Evolutionary conservation across 2,329 filamentous ascomycete species (phyloP).

Genomic region (Podosphaera leucotricha): DNA sequence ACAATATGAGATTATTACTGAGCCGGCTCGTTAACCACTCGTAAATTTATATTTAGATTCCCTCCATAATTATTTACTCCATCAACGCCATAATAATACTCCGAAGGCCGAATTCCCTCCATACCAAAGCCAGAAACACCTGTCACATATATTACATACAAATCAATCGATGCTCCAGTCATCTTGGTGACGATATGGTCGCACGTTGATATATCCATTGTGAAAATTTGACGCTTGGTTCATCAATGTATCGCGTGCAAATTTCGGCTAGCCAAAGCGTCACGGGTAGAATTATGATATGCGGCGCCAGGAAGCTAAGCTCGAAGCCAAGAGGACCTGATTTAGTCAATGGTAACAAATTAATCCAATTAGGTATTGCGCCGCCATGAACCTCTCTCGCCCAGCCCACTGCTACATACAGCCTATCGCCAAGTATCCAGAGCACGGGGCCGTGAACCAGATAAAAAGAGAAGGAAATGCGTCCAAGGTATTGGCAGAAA

Average conservation of each 20-base stretch:
- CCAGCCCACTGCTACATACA: slow-evolving; percentile 39
- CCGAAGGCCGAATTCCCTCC: background rate
- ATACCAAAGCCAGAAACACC: background rate
- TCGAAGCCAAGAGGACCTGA: slow-evolving; percentile 36
- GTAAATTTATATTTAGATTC: background rate
- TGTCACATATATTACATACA: background rate
- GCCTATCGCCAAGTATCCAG: slow-evolving; percentile 32
- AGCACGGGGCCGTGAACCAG: slow-evolving; percentile 39
- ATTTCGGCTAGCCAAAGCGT: slow-evolving; percentile 35
- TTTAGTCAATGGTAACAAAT: slow-evolving; percentile 29
- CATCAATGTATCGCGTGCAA: slow-evolving; percentile 30
- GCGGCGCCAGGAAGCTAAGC: slow-evolving; percentile 31
- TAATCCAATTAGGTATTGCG: slow-evolving; percentile 31
- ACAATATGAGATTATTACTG: too few species aligned
- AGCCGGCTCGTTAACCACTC: too few species aligned
- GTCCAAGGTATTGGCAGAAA: slow-evolving; percentile 37
- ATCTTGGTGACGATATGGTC: background rate
- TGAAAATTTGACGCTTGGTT: slow-evolving; percentile 33
- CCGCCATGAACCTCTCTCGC: slow-evolving; percentile 23
- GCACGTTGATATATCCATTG: slow-evolving; percentile 26
- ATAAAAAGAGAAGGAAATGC: slow-evolving; percentile 38
- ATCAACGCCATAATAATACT: background rate
- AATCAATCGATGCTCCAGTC: background rate
- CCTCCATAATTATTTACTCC: background rate
- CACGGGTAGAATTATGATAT: slow-evolving; percentile 34